Conservation (phyloP, 768 basidiomycete species). For the Amanita thiersii region DNA sequence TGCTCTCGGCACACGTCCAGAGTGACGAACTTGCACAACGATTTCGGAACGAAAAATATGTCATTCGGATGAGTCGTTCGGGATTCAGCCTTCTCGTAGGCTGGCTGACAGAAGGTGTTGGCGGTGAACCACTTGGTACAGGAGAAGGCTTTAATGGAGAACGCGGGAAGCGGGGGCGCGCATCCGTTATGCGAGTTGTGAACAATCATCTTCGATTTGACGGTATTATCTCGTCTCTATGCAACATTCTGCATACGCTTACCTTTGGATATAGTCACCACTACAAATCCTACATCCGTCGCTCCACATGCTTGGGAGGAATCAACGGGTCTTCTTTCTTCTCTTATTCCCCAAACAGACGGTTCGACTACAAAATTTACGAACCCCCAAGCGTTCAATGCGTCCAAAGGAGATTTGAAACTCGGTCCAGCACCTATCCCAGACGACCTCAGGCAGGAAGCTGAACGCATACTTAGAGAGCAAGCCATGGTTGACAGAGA, state of each 20-base stretch:
- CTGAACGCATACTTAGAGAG: conserved; percentile 72
- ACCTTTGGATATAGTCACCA: conserved; percentile 45
- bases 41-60: conserved; percentile 87
- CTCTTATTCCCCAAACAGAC: conserved; percentile 59
- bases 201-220: conserved; percentile 91
- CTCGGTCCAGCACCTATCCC: conserved; percentile 76
- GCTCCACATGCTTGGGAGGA: conserved; percentile 74
- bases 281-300: conserved; percentile 57
- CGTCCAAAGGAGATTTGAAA: conserved; percentile 69
- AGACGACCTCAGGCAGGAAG: conserved; percentile 76
- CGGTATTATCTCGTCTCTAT: conserved; percentile 41
- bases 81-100: conserved; percentile 89
- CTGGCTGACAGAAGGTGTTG: conserved; percentile 91
- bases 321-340: conserved; percentile 74
- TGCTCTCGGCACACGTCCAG: conserved; percentile 77
- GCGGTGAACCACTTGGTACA: conserved; percentile 76
- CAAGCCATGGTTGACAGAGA: conserved; percentile 73
- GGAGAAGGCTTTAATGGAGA: conserved; percentile 78
- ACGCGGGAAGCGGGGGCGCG: conserved; percentile 76
- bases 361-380: conserved; percentile 42
- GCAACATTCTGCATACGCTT: conserved; percentile 10
- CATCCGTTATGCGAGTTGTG: conserved; percentile 87
- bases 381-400: conserved; percentile 69
- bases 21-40: conserved; percentile 77
- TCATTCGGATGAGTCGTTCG: conserved; percentile 81